Percentiles rank a stretch among this genome's conserved stretches.
Conservation (phyloP, 345 rosid genomes). For the Populus deltoides region DNA sequence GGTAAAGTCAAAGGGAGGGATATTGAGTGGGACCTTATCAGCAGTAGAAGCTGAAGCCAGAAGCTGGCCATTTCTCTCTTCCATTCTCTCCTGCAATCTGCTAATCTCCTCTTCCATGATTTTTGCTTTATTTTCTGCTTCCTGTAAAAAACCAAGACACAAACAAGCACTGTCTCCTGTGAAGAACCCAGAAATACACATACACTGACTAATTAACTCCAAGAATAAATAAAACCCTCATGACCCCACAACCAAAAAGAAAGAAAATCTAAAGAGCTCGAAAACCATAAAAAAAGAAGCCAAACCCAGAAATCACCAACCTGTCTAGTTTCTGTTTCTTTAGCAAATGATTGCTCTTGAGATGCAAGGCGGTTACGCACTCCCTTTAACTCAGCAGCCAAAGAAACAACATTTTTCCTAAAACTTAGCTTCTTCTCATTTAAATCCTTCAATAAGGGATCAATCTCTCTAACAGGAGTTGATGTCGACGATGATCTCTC, state of each 20-base stretch:
- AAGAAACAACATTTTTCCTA: constrained; percentile 72
- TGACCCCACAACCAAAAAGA: constrained; percentile 32
- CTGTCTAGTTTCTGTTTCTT: constrained; percentile 73
- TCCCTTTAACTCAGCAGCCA: constrained; percentile 81
- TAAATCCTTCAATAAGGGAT: constrained; percentile 80
- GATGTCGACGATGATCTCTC: constrained; percentile 26
- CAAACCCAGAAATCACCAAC: constrained; percentile 32
- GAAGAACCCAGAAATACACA: constrained; percentile 9
- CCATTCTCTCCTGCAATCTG: constrained; percentile 46
- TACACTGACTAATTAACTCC: neutral
- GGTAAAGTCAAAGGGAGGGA: neutral
- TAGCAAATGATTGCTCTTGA: constrained; percentile 62
- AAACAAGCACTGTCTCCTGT: constrained; percentile 55
- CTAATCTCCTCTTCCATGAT: constrained; percentile 59
- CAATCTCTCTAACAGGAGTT: constrained; percentile 41
- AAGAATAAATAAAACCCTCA: constrained; percentile 10
- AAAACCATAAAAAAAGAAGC: neutral
- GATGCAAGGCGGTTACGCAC: constrained; percentile 67
- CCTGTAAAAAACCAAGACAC: constrained; percentile 39
- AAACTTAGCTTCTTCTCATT: constrained; percentile 90
- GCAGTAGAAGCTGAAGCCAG: constrained; percentile 59
- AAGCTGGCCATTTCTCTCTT: constrained; percentile 60
- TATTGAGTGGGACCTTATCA: constrained; percentile 57
- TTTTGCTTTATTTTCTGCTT: constrained; percentile 73
- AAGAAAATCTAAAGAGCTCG: neutral